Base-by-base conservation (phyloP, 306 rosid species). In the Inga leiocalycina region DNA sequence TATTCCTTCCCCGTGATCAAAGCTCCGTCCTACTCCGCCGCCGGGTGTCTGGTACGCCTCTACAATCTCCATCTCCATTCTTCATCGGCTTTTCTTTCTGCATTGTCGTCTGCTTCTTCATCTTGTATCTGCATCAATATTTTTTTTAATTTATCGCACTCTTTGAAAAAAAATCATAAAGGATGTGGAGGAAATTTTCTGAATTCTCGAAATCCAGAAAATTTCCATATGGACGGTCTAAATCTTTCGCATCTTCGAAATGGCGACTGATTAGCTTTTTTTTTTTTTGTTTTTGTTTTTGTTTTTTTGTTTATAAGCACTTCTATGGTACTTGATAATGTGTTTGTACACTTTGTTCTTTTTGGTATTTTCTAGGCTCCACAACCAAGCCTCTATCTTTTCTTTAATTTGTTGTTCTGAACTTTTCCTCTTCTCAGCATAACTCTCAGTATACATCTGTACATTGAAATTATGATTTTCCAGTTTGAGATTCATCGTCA, bases 41-140 rank as follows among this genome's bases (percentile, higher is more conserved):
- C 62, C 87, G 67, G 71, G 82, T 82, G 17, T 83, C 88, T 83
- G 93, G 92, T 89, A 73, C 30, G 89, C 78, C 65, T 87, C 85
- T 80, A 30, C 80, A 45, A 45, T 79, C 54, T 22, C 75, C 64
- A 68, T 37, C 8, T 14, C 22, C 62, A 2, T 45, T 52, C 78
- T 11, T 64, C 46, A n/a, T 78, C 30, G 22, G 48, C 41, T 16
- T 64, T 39, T 35, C 27, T 3, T 74, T 43, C 16, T 30, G 70
- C 75, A 84, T 73, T 74, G 66, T 16, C n/a, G 32, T 19, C n/a
- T 59, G 35, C 48, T 62, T 74, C 74, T 69, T 84, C 79, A 7
- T 71, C 54, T 1, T 11, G 56, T 22, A 10, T 11, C 39, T 1
- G 32, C 5, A 22, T 39, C 68, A 62, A 20, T 10, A 35, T 8